phyloP scores from a whole-genome alignment of 108 stramenopile genomes.

The Tribonema minus region DNA sequence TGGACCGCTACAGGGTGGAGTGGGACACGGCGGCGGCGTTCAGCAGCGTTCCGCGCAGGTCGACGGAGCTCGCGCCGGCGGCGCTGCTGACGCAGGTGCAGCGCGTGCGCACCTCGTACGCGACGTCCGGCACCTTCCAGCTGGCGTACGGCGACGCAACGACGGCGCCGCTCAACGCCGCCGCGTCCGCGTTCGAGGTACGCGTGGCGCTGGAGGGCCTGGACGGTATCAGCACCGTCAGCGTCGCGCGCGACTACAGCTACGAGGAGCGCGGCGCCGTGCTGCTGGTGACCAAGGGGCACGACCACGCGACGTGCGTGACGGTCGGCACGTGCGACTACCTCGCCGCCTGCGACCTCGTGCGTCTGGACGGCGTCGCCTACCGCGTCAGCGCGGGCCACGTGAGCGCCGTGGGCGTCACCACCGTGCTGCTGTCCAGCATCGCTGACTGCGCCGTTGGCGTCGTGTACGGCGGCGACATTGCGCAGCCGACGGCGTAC shows the following conservation, averaged over 20 bases:
- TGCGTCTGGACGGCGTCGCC: slow-evolving; percentile 61
- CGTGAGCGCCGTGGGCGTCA: slow-evolving; percentile 18
- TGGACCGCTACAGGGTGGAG: slow-evolving; percentile 41
- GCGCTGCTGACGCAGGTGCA: background rate
- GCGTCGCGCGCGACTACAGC: slow-evolving; percentile 45
- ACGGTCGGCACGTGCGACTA: slow-evolving; percentile 51
- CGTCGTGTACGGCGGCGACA: slow-evolving; percentile 51
- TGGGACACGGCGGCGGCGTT: slow-evolving; percentile 49
- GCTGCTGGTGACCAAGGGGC: slow-evolving; percentile 49
- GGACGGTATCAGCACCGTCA: slow-evolving; percentile 47
- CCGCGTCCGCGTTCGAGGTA: slow-evolving; percentile 50
- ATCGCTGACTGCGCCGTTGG: slow-evolving; percentile 55
- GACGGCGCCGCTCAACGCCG: slow-evolving; percentile 40
- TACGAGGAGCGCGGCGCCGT: slow-evolving; percentile 33
- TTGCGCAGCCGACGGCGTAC: slow-evolving; percentile 11
- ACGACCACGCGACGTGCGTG: slow-evolving; percentile 48
- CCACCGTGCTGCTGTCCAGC: background rate
- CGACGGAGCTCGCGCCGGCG: background rate
- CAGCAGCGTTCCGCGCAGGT: slow-evolving; percentile 2
- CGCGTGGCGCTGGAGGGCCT: slow-evolving; percentile 56
- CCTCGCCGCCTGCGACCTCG: slow-evolving; percentile 53
- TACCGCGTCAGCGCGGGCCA: slow-evolving; percentile 59
- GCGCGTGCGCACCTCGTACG: slow-evolving; percentile 2
- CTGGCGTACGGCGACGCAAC: slow-evolving; percentile 36
- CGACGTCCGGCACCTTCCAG: slow-evolving; percentile 52